phyloP scores from a whole-genome alignment of 1,139 yeast species.

The Blastobotrys arbuscula region DNA sequence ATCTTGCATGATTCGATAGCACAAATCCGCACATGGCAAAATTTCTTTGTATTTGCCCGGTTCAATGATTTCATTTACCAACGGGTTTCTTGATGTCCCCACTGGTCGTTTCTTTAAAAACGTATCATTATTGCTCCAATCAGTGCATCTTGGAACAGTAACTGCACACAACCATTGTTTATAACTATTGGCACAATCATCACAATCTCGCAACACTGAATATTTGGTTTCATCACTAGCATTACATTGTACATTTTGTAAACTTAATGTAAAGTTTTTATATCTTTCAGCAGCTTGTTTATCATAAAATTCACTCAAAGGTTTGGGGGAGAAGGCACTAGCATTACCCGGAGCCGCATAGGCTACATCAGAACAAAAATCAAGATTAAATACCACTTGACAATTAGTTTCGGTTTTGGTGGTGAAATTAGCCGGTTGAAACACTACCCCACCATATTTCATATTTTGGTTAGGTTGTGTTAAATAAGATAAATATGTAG shows the following conservation, averaged over 20 bases:
- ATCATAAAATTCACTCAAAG: conserved; percentile 53
- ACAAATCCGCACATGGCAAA: conserved; percentile 78
- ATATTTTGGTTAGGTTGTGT: conserved; percentile 41
- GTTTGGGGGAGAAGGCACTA: conserved; percentile 29
- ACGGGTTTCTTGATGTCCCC: conserved; percentile 56
- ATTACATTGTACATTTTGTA: conserved; percentile 76
- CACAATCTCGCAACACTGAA: conserved; percentile 70
- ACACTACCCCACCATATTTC: conserved; percentile 58
- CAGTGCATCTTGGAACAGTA: conserved; percentile 81
- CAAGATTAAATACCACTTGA: conserved; percentile 64
- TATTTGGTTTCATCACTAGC: conserved; percentile 61
- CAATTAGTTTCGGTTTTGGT: conserved; percentile 56
- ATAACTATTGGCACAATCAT: conserved; percentile 66
- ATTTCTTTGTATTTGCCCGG: conserved; percentile 77
- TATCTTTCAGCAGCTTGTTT: conserved; percentile 51
- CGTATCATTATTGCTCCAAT: conserved; percentile 40
- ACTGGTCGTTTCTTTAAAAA: conserved; percentile 46
- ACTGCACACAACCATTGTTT: conserved; percentile 88
- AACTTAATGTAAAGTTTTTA: conserved; percentile 64
- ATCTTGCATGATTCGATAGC: conserved; percentile 70
- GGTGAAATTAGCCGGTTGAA: conserved; percentile 51
- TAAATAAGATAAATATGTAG: conserved; percentile 62
- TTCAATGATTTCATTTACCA: conserved; percentile 48
- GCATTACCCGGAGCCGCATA: conserved; percentile 74
- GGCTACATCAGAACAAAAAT: conserved; percentile 76